These are phyloP conservation scores for Cryptococcus sp. DNA, from an alignment of 1,284 basidiomycete species.

Conservation along the genomic window DNA sequence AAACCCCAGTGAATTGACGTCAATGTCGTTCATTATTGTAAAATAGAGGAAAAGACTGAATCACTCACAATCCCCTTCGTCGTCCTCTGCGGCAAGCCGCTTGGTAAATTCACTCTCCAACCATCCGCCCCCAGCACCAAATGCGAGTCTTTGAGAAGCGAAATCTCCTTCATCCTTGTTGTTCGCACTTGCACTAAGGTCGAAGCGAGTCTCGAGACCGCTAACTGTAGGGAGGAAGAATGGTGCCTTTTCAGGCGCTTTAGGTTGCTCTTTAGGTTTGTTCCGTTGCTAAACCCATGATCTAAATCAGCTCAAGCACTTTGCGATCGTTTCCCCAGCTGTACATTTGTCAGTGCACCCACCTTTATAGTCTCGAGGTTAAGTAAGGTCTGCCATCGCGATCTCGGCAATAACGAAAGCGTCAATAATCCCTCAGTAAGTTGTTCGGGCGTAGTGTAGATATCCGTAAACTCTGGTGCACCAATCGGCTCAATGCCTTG, in stretches of 20 bases:
- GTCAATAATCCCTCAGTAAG: conserved; percentile 84
- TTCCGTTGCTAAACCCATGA: conserved; percentile 70
- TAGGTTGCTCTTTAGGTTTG: conserved; percentile 93
- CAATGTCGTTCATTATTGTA: neutral
- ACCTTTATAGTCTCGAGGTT: conserved; percentile 95
- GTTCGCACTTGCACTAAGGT: conserved; percentile 55
- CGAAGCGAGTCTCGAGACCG: conserved; percentile 78
- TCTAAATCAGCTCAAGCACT: conserved; percentile 7
- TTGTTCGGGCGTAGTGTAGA: conserved; percentile 81
- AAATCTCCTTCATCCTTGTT: conserved; percentile 56
- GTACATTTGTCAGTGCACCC: conserved; percentile 25
- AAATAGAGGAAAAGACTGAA: neutral
- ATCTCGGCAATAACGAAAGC: conserved; percentile 84
- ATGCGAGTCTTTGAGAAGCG: conserved; percentile 37
- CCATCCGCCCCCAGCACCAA: conserved; percentile 58
- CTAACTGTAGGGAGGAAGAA: conserved; percentile 94
- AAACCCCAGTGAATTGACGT: conserved; percentile 1
- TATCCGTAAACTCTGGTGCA: conserved; percentile 62
- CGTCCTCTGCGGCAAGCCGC: conserved; percentile 63
- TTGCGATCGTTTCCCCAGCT: neutral
- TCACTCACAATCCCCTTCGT: conserved; percentile 69
- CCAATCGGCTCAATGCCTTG: conserved; percentile 64
- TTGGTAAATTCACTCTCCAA: conserved; percentile 74
- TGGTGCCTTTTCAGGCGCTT: conserved; percentile 90
- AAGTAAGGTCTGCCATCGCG: conserved; percentile 93